Evolutionary conservation across 805 yeast species (phyloP).

Genomic region (Monosporozyma solicola): DNA sequence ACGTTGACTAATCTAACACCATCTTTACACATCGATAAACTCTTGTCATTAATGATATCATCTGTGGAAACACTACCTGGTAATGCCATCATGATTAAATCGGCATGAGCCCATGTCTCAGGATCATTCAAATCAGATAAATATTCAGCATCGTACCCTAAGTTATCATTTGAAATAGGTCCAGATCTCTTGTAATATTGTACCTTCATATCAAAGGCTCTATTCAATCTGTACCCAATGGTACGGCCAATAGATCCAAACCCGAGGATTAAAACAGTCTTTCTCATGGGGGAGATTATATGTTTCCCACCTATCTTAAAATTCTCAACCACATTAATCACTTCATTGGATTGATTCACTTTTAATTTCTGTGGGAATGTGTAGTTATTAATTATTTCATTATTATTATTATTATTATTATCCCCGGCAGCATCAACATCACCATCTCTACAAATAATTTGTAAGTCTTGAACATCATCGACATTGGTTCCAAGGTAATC

Average conservation of each 20-base stretch:
- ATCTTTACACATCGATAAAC: constrained; percentile 39
- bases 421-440: neutral
- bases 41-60: constrained; percentile 41
- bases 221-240: constrained; percentile 46
- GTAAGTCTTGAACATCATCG: constrained; percentile 12
- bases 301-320: constrained; percentile 39
- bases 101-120: constrained; percentile 34
- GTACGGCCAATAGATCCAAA: constrained; percentile 67
- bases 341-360: neutral
- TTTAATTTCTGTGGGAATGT: constrained; percentile 12
- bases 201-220: constrained; percentile 53
- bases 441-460: constrained; percentile 1
- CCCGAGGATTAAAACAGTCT: constrained; percentile 57
- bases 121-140: constrained; percentile 37
- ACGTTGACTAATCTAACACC: constrained; percentile 62
- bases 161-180: constrained; percentile 28
- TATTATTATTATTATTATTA: neutral
- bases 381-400: neutral
- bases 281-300: constrained; percentile 46
- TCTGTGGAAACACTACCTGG: constrained; percentile 56
- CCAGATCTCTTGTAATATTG: constrained; percentile 50
- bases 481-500: constrained; percentile 22
- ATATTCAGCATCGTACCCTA: constrained; percentile 41
- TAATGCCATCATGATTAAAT: constrained; percentile 55
- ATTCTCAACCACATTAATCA: constrained; percentile 32